Evolutionary conservation across 2,329 filamentous ascomycete genomes (phyloP), one percentile per base, ranked within the genome.

Genomic region (Didymella segeticola): DNA sequence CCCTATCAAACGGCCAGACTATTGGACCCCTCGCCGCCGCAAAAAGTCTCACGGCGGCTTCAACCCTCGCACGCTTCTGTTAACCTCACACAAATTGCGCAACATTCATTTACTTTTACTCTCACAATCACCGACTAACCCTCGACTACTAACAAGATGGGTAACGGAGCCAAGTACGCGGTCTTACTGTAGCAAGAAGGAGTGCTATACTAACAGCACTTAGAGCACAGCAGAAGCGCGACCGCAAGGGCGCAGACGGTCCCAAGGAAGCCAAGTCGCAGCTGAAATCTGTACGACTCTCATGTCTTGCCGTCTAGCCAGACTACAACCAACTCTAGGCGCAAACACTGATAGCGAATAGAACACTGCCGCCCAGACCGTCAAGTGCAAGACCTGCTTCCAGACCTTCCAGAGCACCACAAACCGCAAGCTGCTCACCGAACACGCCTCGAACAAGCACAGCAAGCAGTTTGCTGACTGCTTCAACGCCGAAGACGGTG

Each of bases 371-470:
- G 89, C 89, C 55, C 89, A 86, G 80, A 87, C 84, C 70, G 90
- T 92, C 75, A 87, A 90, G 76, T 93, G 89, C 82, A 78, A 84
- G 63, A 80, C 86, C 68, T 93, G 89, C 88, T 89, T 87, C 77
- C 84, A 88, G 65, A 89, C 88, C 25, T 92, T 93, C 79, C 83
- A 92, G 64, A 88, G 88, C 80, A 93, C 89, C 29, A 88, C 87
- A 57, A 88, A 88, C 71, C 85, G 83, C 57, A 87, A 87, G 67
- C 86, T 88, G 58, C 83, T 92, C 58, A 83, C 82, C 56, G 85
- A 89, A 69, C 89, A 93, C 75, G 88, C 89, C 58, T 72, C 77
- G 60, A 91, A 91, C 78, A 91, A 91, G 81, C 89, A 93, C 79
- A 87, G 78, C 79, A 90, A 91, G 80, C 81, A 82, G 34, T 79